Evolutionary conservation across 768 basidiomycete species (phyloP).

Genomic region (Hemileccinum rubropunctum): DNA sequence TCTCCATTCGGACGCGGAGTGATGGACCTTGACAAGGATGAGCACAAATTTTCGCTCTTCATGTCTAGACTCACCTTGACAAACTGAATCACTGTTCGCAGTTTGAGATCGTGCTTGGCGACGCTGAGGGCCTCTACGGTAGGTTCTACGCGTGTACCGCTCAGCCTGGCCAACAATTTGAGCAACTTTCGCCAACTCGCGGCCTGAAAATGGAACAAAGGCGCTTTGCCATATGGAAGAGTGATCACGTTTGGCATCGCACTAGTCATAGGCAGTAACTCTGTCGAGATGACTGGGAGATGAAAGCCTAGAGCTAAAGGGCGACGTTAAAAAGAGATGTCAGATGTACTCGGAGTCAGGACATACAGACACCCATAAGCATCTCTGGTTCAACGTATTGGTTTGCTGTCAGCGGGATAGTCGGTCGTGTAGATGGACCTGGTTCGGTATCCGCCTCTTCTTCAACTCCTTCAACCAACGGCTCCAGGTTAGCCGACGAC

Average conservation of each 20-base stretch:
- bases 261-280: conserved; percentile 45
- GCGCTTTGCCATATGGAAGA: conserved; percentile 64
- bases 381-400: conserved; percentile 58
- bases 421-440: conserved; percentile 14
- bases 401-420: conserved; percentile 25
- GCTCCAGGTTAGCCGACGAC: conserved; percentile 12
- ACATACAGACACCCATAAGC: conserved; percentile 63
- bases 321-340: conserved; percentile 6
- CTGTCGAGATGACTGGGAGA: conserved; percentile 51
- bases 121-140: conserved; percentile 63
- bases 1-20: conserved; percentile 61
- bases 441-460: conserved; percentile 11
- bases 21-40: conserved; percentile 49
- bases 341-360: neutral
- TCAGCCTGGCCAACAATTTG: conserved; percentile 71
- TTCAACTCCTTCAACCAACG: conserved; percentile 20
- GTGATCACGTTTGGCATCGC: conserved; percentile 72
- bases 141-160: conserved; percentile 67
- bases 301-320: conserved; percentile 64
- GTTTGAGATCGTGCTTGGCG: conserved; percentile 51
- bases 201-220: conserved; percentile 70
- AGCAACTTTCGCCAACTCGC: conserved; percentile 73
- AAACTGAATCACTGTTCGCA: conserved; percentile 79
- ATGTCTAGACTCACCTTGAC: conserved; percentile 52
- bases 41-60: neutral